Base-by-base conservation (phyloP, 345 rosid genomes). In the Pugionium cornutum region DNA sequence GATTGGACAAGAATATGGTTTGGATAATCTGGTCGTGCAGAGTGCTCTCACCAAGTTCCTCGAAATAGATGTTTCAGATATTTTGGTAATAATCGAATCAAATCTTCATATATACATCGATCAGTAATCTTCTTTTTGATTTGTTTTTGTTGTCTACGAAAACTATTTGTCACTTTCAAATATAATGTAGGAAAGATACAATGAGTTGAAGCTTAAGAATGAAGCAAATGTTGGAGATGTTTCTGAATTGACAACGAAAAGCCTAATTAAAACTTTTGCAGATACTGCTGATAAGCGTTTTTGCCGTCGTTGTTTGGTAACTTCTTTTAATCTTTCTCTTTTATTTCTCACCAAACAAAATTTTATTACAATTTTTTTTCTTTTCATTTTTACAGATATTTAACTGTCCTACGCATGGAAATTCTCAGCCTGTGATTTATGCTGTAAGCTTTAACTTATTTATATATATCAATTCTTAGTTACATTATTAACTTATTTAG, bases 231-330 rank as follows among this genome's bases (percentile, higher is more conserved):
- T 56, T 30, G 78, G 79, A 64, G 78, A 74, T 50, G 56, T 69
- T 73, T 75, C 76, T 55, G 82, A 75, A 18, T 18, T 18, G 18
- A 18, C 18, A 18, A 18, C 18, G 50, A 76, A 53, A 44, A 63
- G 34, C 57, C 82, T 79, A 44, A 67, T 75, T 56, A 75, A 51
- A 75, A 74, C 79, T 75, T 83, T 92, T 65, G 58, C 79, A 61
- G 90, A 88, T 76, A 75, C 86, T 73, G 68, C 75, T 73, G 89
- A 86, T 80, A 88, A 73, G 67, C 80, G 74, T 58, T 86, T 83
- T 68, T 92, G 98, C 68, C 98, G 97, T 47, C 98, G 90, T 67
- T 92, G 98, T 81, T 69, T 88, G 91, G 98, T 89, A 83, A 46
- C 3, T 62, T 63, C 18, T 61, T 62, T 64, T 28, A 62, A 34